These are phyloP conservation scores for Fusarium multiceps DNA, from an alignment of 2,329 filamentous ascomycete genomes.

Conservation along the genomic window DNA sequence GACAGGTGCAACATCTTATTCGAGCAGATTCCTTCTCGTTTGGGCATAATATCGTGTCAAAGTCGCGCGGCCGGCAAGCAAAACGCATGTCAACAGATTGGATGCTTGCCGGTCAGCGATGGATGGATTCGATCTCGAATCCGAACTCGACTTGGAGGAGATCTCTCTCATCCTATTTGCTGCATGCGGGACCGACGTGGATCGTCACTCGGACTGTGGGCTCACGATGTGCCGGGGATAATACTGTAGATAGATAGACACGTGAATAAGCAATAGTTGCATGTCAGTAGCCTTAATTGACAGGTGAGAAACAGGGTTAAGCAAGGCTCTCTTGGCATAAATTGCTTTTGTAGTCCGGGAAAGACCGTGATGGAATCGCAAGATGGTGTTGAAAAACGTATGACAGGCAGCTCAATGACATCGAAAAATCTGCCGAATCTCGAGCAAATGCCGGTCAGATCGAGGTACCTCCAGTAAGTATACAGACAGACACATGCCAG, in stretches of 20 bases:
- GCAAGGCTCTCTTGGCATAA: constrained; percentile 13
- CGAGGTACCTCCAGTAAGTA: background rate
- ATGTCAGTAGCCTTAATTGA: constrained; percentile 15
- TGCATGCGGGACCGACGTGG: background rate
- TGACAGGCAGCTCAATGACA: constrained; percentile 33
- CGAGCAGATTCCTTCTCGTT: constrained; percentile 45
- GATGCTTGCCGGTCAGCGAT: constrained; percentile 14
- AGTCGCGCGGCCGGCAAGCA: constrained; percentile 30
- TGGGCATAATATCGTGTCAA: constrained; percentile 30
- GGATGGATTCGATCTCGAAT: constrained; percentile 6
- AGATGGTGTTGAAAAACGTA: constrained; percentile 36
- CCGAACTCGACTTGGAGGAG: background rate
- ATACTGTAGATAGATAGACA: constrained; percentile 3
- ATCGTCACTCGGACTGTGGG: background rate
- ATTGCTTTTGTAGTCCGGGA: constrained; percentile 18
- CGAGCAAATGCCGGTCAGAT: background rate
- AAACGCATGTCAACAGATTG: constrained; percentile 11
- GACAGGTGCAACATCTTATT: constrained; percentile 26
- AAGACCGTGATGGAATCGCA: constrained; percentile 25
- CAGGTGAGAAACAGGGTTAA: constrained; percentile 14
- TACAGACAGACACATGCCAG: constrained; percentile 1
- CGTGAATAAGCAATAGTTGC: constrained; percentile 23
- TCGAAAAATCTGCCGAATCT: constrained; percentile 15
- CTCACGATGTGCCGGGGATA: background rate
- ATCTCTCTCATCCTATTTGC: constrained; percentile 6